Evolutionary conservation across 164 flowering plant species (phyloP).

Genomic region (Vitis rupestris): DNA sequence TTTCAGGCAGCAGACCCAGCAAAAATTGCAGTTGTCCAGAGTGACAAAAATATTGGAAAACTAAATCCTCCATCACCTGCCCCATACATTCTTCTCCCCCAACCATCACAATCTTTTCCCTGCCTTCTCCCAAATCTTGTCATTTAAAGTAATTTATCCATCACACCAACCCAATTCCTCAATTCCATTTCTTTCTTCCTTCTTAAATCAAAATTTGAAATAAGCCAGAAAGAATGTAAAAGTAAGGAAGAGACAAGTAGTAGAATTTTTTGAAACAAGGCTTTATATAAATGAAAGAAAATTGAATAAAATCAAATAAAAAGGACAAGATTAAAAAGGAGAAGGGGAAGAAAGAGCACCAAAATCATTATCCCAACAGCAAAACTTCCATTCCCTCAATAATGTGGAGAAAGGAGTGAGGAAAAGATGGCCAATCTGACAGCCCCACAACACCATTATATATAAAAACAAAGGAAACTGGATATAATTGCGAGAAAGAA

Average conservation of each 20-base stretch:
- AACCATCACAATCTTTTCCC: background rate
- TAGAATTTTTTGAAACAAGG: background rate
- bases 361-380: slow-evolving; percentile 27
- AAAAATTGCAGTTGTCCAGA: slow-evolving; percentile 33
- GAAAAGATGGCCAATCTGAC: slow-evolving; percentile 53
- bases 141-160: too few relatives aligned
- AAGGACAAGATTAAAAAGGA: background rate
- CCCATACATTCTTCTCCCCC: slow-evolving; percentile 49
- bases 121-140: background rate
- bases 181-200: background rate
- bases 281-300: background rate
- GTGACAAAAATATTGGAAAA: slow-evolving; percentile 40
- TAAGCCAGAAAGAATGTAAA: background rate
- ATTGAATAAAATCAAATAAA: background rate
- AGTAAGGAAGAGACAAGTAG: background rate
- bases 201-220: too few relatives aligned
- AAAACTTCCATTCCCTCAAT: slow-evolving; percentile 26
- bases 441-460: slow-evolving; percentile 33
- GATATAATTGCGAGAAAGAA: background rate
- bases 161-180: background rate
- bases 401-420: slow-evolving; percentile 23
- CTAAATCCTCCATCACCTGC: slow-evolving; percentile 54
- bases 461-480: background rate
- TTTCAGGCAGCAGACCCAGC: slow-evolving; percentile 50
- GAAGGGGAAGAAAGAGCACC: slow-evolving; percentile 8